Evolutionary conservation across 441 rosid genomes (phyloP), one percentile per base, ranked within the genome.

Genomic region (Codiaeum variegatum): DNA sequence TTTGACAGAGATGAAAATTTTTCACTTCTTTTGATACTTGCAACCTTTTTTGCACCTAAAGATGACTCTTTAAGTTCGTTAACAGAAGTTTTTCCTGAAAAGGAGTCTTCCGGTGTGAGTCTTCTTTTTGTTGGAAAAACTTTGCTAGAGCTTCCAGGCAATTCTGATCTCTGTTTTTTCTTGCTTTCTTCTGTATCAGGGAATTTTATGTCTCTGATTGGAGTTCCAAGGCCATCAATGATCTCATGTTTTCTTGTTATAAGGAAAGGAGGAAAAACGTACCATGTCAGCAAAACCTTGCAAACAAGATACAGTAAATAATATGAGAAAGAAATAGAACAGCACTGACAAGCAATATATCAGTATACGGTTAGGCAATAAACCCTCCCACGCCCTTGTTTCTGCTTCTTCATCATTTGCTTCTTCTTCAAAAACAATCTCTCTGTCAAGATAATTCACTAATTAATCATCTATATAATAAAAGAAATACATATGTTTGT

Each of bases 321-420:
- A 69, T 6, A 11, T 44, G 24, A 18, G 34, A 16, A 44, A 5
- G 29, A 62, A 78, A 59, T 69, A 58, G 52, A 44, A 63, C 42
- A 64, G 73, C 26, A 76, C 93, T 87, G 79, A 95, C 99, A 83
- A 82, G 86, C 99, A 95, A 82, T 91, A 95, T 73, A 93, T 90
- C 49, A 95, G 80, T 76, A 91, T 73, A 46, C 95, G 96, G 76
- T 89, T 85, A 34, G 82, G 87, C 60, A 95, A 78, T 66, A 95
- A 87, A 74, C 42, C 79, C 71, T 86, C 90, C 99, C 99, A 95
- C 49, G 95, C 99, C 81, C 98, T 90, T 62, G 79, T 61, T 62
- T 73, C 52, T 67, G 73, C 73, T 68, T 68, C 90, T 62, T 86
- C 92, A 3, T 84, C 79, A 11, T 83, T 81, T 10, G 80, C 86